Base-by-base conservation (phyloP, 2,329 filamentous ascomycete species). In the Cadophora sp. region DNA sequence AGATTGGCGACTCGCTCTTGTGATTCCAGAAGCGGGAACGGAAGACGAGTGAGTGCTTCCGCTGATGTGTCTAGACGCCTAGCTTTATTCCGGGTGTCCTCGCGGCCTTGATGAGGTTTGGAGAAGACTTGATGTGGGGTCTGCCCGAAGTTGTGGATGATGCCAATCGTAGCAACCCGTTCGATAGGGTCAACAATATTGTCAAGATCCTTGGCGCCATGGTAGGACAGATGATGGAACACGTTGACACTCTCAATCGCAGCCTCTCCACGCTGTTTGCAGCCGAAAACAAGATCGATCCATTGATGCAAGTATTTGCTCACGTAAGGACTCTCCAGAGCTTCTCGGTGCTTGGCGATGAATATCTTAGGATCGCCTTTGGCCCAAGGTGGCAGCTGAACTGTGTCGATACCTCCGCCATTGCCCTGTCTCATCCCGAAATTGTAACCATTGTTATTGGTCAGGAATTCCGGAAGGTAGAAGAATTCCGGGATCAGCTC, bases 61-160 rank as follows among this genome's bases (percentile, higher is more conserved):
- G 93, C 89, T 0, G 91, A 87, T 0, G 88, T 91, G 78, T 99
- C 95, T 0, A 99, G 83, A 66, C 93, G 87, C 66, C 87, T 88
- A 3, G 86, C 82, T 5, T 88, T 89, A 65, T 89, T 87, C 26
- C 87, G 83, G 4, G 86, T 80, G 66, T 92, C 86, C 72, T 97
- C 94, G 16, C 91, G 87, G n/a, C 87, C 81, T 3, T 92, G 90
- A 79, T 99, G 96, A 14, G 91, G 85, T 68, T 91, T 91, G 55
- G 89, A 87, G 78, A 98, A 99, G 19, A 98, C 91, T 78, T 99
- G 97, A 74, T 97, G 92, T 1, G 97, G 96, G 1, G 97, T 99
- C 79, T 99, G 96, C 0, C 96, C 96, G 79, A 99, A 99, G 75
- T 98, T 98, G 80, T 99, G 95, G 74, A 99, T 98, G 73, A 97